Conservation (phyloP, 345 rosid species). For the Boechera retrofracta region DNA sequence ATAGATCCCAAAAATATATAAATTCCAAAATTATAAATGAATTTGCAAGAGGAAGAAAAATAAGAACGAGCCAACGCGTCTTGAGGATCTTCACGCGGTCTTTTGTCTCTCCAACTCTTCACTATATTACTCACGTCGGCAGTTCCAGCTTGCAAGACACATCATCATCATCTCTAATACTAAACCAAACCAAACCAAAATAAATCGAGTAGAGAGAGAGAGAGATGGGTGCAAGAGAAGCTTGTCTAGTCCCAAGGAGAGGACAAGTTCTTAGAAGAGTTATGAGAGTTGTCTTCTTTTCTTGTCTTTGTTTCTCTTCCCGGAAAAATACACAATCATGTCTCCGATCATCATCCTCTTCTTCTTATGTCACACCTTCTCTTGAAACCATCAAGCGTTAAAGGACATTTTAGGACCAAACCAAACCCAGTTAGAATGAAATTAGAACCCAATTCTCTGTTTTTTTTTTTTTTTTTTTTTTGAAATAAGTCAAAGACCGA, state of each 20-base stretch:
- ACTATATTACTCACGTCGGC: constrained; percentile 45
- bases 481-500: constrained; percentile 17
- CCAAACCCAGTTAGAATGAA: constrained; percentile 24
- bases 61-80: constrained; percentile 44
- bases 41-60: neutral
- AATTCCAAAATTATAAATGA: constrained; percentile 16
- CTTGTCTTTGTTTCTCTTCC: constrained; percentile 41
- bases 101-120: constrained; percentile 16
- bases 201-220: constrained; percentile 29
- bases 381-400: constrained; percentile 38
- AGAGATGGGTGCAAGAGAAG: constrained; percentile 31
- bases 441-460: neutral
- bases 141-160: constrained; percentile 40
- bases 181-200: constrained; percentile 26
- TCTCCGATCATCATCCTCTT: constrained; percentile 25
- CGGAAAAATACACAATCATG: constrained; percentile 3
- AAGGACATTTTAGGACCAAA: constrained; percentile 8
- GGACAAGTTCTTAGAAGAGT: constrained; percentile 54
- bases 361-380: constrained; percentile 34
- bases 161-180: constrained; percentile 21
- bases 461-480: neutral
- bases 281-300: constrained; percentile 34
- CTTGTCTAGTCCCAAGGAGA: constrained; percentile 54
- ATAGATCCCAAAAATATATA: constrained; percentile 9
- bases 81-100: constrained; percentile 39